Evolutionary conservation across 2,329 filamentous ascomycete genomes (phyloP).

Genomic region (Setomelanomma holmii): DNA sequence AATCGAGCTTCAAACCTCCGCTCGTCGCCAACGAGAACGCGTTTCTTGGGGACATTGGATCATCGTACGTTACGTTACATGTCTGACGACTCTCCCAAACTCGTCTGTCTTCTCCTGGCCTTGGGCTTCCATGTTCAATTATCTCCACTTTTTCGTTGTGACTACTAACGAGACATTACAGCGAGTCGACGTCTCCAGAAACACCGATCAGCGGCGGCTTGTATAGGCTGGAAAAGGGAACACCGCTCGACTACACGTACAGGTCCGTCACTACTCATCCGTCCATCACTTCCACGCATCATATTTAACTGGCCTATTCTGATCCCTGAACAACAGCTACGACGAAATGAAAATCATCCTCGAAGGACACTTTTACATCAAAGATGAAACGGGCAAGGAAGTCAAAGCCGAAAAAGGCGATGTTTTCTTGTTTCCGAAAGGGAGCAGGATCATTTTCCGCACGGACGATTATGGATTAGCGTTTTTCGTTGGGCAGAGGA

Average conservation of each 20-base stretch:
- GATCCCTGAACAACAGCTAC: too few species aligned
- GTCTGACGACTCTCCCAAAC: too few species aligned
- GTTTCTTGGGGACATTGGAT: slow-evolving; percentile 68
- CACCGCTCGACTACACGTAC: slow-evolving; percentile 72
- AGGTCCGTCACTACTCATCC: neutral
- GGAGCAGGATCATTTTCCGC: slow-evolving; percentile 70
- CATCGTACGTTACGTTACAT: slow-evolving; percentile 58
- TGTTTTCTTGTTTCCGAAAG: slow-evolving; percentile 73
- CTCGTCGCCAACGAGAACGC: slow-evolving; percentile 73
- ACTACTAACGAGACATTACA: slow-evolving; percentile 25
- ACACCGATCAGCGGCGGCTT: slow-evolving; percentile 70
- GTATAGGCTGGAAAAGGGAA: slow-evolving; percentile 72
- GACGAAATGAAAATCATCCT: slow-evolving; percentile 78
- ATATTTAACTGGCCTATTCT: too few species aligned
- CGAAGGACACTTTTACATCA: slow-evolving; percentile 71
- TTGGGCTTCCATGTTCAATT: too few species aligned
- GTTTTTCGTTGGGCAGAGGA: slow-evolving; percentile 59
- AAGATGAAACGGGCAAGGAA: slow-evolving; percentile 66
- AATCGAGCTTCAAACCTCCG: slow-evolving; percentile 67
- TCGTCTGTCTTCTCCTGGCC: too few species aligned
- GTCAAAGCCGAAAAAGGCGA: slow-evolving; percentile 68
- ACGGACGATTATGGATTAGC: slow-evolving; percentile 67
- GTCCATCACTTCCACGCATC: neutral
- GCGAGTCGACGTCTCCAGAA: slow-evolving; percentile 61
- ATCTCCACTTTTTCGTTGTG: neutral